Evolutionary conservation across 129 eudicot genomes (phyloP).

Genomic region (Arctium minus): DNA sequence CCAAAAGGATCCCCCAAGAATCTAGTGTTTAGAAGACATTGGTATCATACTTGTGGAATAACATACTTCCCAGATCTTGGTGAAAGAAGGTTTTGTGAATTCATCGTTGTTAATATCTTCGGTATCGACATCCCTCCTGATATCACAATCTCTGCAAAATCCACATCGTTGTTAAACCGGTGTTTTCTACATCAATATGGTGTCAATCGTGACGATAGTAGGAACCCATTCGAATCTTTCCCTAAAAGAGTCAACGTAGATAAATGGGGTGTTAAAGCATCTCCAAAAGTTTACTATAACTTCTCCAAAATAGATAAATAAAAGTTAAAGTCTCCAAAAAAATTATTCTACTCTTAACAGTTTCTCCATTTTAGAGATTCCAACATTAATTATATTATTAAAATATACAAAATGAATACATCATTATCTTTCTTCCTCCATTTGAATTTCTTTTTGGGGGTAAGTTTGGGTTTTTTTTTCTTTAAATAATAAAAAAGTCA

Average conservation of each 20-base stretch:
- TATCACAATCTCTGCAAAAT: conserved; percentile 70
- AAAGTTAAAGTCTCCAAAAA: too few relatives aligned
- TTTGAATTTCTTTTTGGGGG: too few relatives aligned
- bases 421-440: too few relatives aligned
- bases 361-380: too few relatives aligned
- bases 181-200: neutral
- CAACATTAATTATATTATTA: too few relatives aligned
- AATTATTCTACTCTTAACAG: too few relatives aligned
- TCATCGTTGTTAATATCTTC: conserved; percentile 51
- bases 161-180: too few relatives aligned
- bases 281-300: too few relatives aligned
- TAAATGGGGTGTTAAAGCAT: neutral
- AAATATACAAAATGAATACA: too few relatives aligned
- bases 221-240: neutral
- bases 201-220: neutral
- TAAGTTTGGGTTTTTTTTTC: too few relatives aligned
- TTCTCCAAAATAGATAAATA: neutral
- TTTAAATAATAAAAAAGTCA: too few relatives aligned
- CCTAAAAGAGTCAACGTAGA: neutral
- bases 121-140: conserved; percentile 94
- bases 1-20: neutral
- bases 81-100: conserved; percentile 32
- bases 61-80: conserved; percentile 52
- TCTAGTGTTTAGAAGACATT: conserved; percentile 11
- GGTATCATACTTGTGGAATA: conserved; percentile 45